phyloP scores from a whole-genome alignment of 306 rosid species.

The Lupinus albus region DNA sequence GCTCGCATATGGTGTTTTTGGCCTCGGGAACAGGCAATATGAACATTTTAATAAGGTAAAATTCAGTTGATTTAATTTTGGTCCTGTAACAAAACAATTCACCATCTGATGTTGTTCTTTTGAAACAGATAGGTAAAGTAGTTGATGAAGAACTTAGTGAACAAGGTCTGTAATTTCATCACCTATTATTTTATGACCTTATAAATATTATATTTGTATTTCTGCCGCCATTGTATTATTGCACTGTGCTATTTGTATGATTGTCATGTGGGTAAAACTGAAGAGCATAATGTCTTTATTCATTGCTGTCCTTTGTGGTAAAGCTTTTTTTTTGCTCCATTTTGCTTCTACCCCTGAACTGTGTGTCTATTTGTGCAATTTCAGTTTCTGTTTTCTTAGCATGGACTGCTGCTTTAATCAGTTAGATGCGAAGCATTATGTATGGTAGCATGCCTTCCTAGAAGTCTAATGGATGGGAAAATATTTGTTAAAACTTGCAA shows the following conservation, averaged over 20 bases:
- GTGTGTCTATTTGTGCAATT: conserved; percentile 26
- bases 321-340: conserved; percentile 4
- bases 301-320: conserved; percentile 5
- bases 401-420: not conserved
- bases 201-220: conserved; percentile 18
- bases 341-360: not conserved
- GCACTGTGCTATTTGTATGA: not conserved
- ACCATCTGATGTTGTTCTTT: conserved; percentile 30
- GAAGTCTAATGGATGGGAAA: conserved; percentile 3
- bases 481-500: conserved; percentile 1
- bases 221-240: not conserved
- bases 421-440: conserved; percentile 1
- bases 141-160: conserved; percentile 69
- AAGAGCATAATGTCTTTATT: conserved; percentile 3
- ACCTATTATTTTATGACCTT: not conserved
- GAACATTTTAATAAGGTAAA: conserved; percentile 73
- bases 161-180: conserved; percentile 56
- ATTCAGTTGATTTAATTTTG: not conserved
- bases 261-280: conserved; percentile 13
- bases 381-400: conserved; percentile 9
- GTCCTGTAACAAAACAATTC: not conserved
- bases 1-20: conserved; percentile 59
- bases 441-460: not conserved
- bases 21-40: conserved; percentile 64
- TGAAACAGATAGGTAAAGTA: conserved; percentile 71